Percentiles rank a stretch among this genome's conserved stretches.
phyloP scores from a whole-genome alignment of 495 filamentous ascomycete genomes.

The Penicillium paxilli region DNA sequence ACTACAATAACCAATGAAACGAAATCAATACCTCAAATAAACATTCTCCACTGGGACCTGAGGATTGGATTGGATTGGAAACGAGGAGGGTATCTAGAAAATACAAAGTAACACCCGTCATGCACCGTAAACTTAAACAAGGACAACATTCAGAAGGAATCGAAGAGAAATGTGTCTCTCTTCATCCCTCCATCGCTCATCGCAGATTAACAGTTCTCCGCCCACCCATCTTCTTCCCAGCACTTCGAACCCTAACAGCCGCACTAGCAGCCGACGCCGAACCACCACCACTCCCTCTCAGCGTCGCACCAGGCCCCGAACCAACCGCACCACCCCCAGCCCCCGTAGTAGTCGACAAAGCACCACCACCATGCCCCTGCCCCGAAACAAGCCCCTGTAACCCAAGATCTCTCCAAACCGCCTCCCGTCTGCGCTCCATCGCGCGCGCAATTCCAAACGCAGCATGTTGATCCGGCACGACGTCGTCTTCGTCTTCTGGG shows the following conservation, averaged over 20 bases:
- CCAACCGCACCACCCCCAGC: conserved; percentile 11
- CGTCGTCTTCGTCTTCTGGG: conserved; percentile 97
- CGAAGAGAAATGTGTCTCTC: background rate
- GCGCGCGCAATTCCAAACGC: conserved; percentile 94
- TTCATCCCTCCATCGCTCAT: conserved; percentile 13
- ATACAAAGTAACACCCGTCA: conserved; percentile 3
- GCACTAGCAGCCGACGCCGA: conserved; percentile 18
- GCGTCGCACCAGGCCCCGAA: conserved; percentile 57
- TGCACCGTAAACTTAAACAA: background rate
- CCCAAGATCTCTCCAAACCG: conserved; percentile 85
- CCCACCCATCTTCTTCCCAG: conserved; percentile 42
- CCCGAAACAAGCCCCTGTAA: conserved; percentile 65
- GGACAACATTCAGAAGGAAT: background rate
- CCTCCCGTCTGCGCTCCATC: conserved; percentile 60
- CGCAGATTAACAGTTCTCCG: conserved; percentile 37
- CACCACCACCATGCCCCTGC: conserved; percentile 24
- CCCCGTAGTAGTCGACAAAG: conserved; percentile 4
- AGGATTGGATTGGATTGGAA: too few species aligned
- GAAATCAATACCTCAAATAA: conserved; percentile 20
- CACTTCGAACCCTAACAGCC: conserved; percentile 20
- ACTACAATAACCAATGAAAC: conserved; percentile 25
- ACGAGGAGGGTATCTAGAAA: conserved; percentile 10
- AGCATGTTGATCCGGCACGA: conserved; percentile 95
- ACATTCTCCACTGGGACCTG: too few species aligned
- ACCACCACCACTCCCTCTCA: conserved; percentile 25